Conservation (phyloP, 2,329 filamentous ascomycete genomes). For the Fusarium brachygibbosum region DNA sequence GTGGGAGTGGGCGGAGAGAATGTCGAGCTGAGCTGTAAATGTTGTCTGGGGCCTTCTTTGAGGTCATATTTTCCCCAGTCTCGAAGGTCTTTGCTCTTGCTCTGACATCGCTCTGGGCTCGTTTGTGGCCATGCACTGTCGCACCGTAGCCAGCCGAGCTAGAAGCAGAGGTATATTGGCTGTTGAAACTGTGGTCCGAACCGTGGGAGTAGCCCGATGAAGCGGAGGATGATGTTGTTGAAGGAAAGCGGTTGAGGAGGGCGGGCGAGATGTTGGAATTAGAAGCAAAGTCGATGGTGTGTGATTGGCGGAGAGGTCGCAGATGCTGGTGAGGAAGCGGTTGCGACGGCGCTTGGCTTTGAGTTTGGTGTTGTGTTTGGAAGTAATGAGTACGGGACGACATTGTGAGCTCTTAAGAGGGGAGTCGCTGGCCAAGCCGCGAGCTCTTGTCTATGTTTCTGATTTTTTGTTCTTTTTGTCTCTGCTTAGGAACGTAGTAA, state of each 20-base stretch:
- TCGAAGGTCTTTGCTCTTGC: constrained; percentile 66
- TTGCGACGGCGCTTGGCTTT: constrained; percentile 33
- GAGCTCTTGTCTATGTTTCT: constrained; percentile 34
- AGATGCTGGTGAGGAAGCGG: constrained; percentile 33
- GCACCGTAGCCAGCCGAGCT: constrained; percentile 62
- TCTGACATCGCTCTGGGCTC: constrained; percentile 79
- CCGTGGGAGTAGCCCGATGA: constrained; percentile 75
- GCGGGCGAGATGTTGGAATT: constrained; percentile 55
- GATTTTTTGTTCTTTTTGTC: constrained; percentile 13
- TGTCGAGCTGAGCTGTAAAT: constrained; percentile 80
- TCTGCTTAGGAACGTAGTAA: constrained; percentile 38
- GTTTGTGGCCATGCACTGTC: constrained; percentile 70
- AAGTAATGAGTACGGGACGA: constrained; percentile 68
- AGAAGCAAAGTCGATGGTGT: constrained; percentile 62
- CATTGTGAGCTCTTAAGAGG: constrained; percentile 56
- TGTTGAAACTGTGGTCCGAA: constrained; percentile 69
- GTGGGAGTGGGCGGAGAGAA: constrained; percentile 80
- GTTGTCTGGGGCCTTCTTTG: constrained; percentile 67
- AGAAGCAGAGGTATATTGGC: constrained; percentile 79
- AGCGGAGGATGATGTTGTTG: constrained; percentile 77
- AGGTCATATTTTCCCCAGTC: constrained; percentile 58
- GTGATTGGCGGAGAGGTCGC: constrained; percentile 65
- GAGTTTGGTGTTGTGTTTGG: constrained; percentile 39
- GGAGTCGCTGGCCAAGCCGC: constrained; percentile 41
- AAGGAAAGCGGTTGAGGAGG: constrained; percentile 71